These are phyloP conservation scores for Leccinum pellstonianum DNA, from an alignment of 768 basidiomycete species.

Conservation along the genomic window DNA sequence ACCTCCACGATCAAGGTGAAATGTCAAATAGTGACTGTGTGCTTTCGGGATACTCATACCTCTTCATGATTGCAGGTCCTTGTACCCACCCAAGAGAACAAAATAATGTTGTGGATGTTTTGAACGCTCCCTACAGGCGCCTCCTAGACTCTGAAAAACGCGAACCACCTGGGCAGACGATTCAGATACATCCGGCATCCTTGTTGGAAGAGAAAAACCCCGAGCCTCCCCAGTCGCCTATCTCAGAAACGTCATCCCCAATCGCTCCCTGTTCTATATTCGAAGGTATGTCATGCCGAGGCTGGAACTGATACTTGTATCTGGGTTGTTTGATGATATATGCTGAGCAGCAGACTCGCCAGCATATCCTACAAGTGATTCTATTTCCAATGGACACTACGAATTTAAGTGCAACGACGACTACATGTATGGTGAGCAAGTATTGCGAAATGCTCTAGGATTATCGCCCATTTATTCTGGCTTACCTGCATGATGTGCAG, in stretches of 20 bases:
- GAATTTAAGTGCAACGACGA: background rate
- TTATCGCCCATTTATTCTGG: background rate
- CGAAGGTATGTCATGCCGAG: background rate
- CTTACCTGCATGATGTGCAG: background rate
- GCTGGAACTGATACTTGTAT: background rate
- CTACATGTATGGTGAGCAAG: background rate
- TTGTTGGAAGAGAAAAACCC: background rate
- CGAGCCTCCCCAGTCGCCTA: background rate
- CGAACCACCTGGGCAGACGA: background rate
- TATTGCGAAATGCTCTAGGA: background rate
- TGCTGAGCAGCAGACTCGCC: background rate
- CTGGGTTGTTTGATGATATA: too few species aligned
- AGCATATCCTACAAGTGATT: background rate
- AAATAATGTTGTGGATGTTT: background rate
- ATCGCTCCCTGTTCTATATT: background rate
- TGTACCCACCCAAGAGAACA: background rate
- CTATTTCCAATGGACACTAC: background rate
- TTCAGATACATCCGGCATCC: background rate
- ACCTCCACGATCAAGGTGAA: background rate
- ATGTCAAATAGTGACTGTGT: background rate
- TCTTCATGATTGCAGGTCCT: background rate
- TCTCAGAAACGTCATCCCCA: background rate
- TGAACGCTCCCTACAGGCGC: background rate
- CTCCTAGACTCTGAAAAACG: background rate
- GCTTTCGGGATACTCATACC: background rate